Evolutionary conservation across 2,329 filamentous ascomycete species (phyloP), one percentile per base, ranked within the genome.

Genomic region (Phialophora macrospora): DNA sequence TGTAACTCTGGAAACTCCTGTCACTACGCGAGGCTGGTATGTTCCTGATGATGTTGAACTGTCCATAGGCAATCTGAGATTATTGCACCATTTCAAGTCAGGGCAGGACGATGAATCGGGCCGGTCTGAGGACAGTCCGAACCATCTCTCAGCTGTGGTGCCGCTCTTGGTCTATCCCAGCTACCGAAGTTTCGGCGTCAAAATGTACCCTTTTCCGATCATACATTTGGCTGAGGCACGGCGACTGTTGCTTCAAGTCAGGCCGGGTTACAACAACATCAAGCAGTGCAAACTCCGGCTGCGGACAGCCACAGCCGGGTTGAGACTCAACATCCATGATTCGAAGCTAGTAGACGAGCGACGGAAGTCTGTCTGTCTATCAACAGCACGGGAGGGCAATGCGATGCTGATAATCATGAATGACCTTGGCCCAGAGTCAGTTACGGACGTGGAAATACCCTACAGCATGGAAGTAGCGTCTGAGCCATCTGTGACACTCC

Each of bases 221-320:
- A 89, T 96, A 26, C 88, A 94, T 68, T 85, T 99, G 4, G 91
- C 96, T 74, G 88, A 88, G 70, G 88, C 89, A 72, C 91, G 91
- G 64, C 88, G 87, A 0, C 81, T 98, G 0, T 91, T 96, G 65
- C 80, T 99, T 22, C 83, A 88, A 58, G 78, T 97, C 12, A 60
- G 48, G 28, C 57, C 69, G 2, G 65, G 64, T 1, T 44, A 54
- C n/a, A 69, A 71, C 30, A 46, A 68, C 20, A 30, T 90, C 2
- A 79, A 76, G 34, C 82, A 74, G 22, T 88, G 85, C 60, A 87
- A 89, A 60, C 76, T 91, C 38, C 83, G 85, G 38, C 80, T 90
- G 54, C 85, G 85, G 63, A 84, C 87, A 2, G 86, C 86, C 1
- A 90, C 88, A 0, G 88, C 88, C 12, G 88, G 88, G 0, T 76